Conservation (phyloP, 2,329 filamentous ascomycete species). For the Fusarium begoniae region DNA sequence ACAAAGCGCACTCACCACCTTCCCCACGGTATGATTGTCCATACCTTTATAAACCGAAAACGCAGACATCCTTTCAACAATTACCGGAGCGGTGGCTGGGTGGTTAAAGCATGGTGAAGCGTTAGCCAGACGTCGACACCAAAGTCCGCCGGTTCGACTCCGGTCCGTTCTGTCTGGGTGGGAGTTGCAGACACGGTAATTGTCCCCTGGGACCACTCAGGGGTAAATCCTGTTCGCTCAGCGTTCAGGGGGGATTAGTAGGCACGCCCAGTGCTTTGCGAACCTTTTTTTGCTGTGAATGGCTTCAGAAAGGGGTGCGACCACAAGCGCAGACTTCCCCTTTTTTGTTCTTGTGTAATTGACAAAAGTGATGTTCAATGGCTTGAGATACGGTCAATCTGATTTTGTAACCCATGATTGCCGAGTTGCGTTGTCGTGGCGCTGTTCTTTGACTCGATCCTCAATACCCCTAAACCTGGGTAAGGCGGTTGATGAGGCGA, state of each 20-base stretch:
- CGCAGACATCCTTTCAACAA: background rate
- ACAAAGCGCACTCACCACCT: background rate
- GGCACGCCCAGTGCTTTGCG: slow-evolving; percentile 18
- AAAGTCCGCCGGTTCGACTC: slow-evolving; percentile 1
- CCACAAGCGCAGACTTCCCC: rapidly evolving
- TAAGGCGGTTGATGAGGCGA: background rate
- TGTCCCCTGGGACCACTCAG: background rate
- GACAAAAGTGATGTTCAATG: background rate
- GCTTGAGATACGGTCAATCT: rapidly evolving
- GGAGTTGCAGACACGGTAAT: background rate
- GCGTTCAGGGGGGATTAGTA: slow-evolving; percentile 19
- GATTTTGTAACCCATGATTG: background rate
- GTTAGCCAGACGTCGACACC: rapidly evolving
- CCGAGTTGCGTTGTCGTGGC: background rate
- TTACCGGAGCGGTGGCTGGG: background rate
- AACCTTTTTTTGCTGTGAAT: slow-evolving; percentile 6
- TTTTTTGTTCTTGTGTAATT: background rate
- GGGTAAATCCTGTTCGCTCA: slow-evolving; percentile 1
- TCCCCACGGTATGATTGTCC: background rate
- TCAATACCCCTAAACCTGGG: background rate
- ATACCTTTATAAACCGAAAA: background rate
- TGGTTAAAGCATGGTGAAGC: slow-evolving; percentile 2
- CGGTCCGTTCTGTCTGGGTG: background rate
- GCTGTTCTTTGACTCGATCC: background rate
- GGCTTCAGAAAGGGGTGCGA: background rate